Percentiles rank a stretch among this genome's conserved stretches.
Evolutionary conservation across 495 filamentous ascomycete genomes (phyloP).

Genomic region (Penicillium samsonianum): DNA sequence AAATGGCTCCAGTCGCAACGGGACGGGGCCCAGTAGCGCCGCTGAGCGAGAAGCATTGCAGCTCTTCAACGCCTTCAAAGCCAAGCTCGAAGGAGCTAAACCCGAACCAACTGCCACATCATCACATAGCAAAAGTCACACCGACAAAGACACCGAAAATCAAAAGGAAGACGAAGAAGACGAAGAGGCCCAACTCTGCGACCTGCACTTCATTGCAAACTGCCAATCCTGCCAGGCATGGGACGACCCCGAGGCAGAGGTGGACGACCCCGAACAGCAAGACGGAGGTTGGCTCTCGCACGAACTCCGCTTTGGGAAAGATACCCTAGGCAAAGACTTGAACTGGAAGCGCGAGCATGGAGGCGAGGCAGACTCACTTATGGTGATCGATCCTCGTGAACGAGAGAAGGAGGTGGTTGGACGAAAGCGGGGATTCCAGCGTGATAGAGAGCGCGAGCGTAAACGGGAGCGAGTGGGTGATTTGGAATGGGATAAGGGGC

Average conservation of each 20-base stretch:
- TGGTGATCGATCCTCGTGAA: slow-evolving; percentile 93
- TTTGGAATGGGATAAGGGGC: slow-evolving; percentile 38
- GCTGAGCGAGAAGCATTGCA: slow-evolving; percentile 66
- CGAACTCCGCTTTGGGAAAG: slow-evolving; percentile 79
- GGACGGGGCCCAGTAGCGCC: slow-evolving; percentile 29
- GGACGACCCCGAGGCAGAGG: slow-evolving; percentile 42
- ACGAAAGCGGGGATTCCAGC: slow-evolving; percentile 32
- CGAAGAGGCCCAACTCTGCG: slow-evolving; percentile 72
- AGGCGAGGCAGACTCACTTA: slow-evolving; percentile 82
- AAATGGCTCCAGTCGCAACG: slow-evolving; percentile 32
- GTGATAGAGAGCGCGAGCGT: slow-evolving; percentile 45
- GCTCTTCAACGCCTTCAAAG: slow-evolving; percentile 73
- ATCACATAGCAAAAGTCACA: slow-evolving; percentile 30
- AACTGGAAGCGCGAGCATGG: slow-evolving; percentile 86
- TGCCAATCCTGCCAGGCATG: slow-evolving; percentile 88
- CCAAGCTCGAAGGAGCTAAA: slow-evolving; percentile 69
- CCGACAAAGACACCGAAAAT: slow-evolving; percentile 34
- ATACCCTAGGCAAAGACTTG: slow-evolving; percentile 87
- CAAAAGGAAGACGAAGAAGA: slow-evolving; percentile 51
- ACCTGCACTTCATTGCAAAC: slow-evolving; percentile 89
- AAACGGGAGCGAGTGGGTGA: slow-evolving; percentile 39
- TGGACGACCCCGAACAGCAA: slow-evolving; percentile 55
- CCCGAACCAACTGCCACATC: slow-evolving; percentile 27
- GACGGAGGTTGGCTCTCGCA: slow-evolving; percentile 70
- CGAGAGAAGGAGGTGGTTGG: slow-evolving; percentile 66